These are phyloP conservation scores for Pichia nanzhaoensis DNA, from an alignment of 805 yeast species.

Conservation along the genomic window DNA sequence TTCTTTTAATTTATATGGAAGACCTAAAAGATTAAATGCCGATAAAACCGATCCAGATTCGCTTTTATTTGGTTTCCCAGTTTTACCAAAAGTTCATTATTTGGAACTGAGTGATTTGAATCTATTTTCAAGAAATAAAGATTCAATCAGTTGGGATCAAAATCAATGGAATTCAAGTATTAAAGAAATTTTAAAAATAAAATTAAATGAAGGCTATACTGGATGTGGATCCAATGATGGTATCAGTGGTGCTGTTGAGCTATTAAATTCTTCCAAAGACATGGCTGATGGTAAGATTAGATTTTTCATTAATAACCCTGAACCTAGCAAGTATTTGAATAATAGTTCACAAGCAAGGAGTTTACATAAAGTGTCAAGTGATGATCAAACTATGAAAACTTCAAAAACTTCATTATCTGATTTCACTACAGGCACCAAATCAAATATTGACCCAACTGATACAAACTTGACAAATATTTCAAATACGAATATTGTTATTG, in stretches of 20 bases:
- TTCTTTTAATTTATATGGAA: slow-evolving; percentile 71
- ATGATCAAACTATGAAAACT: slow-evolving; percentile 1
- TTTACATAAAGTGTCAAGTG: slow-evolving; percentile 2
- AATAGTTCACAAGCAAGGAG: slow-evolving; percentile 8
- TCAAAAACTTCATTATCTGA: not conserved
- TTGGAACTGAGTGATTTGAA: slow-evolving; percentile 56
- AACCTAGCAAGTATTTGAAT: slow-evolving; percentile 9
- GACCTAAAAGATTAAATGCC: slow-evolving; percentile 70
- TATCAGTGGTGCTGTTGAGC: slow-evolving; percentile 45
- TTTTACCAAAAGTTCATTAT: slow-evolving; percentile 70
- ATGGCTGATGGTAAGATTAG: slow-evolving; percentile 22
- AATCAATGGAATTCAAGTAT: slow-evolving; percentile 55
- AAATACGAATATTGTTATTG: not conserved
- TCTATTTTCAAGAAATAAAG: slow-evolving; percentile 31
- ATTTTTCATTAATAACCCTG: slow-evolving; percentile 14
- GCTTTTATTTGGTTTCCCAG: slow-evolving; percentile 74
- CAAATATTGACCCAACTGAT: not conserved
- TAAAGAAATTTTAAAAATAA: slow-evolving; percentile 48
- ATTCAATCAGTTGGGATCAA: slow-evolving; percentile 42
- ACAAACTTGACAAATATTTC: not conserved
- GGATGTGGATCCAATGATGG: slow-evolving; percentile 75
- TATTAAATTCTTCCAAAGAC: slow-evolving; percentile 21
- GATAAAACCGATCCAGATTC: slow-evolving; percentile 62
- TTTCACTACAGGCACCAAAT: not conserved
- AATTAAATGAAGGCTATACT: slow-evolving; percentile 53